phyloP scores from a whole-genome alignment of 2,329 filamentous ascomycete genomes.

The Pseudocercospora crystallina region DNA sequence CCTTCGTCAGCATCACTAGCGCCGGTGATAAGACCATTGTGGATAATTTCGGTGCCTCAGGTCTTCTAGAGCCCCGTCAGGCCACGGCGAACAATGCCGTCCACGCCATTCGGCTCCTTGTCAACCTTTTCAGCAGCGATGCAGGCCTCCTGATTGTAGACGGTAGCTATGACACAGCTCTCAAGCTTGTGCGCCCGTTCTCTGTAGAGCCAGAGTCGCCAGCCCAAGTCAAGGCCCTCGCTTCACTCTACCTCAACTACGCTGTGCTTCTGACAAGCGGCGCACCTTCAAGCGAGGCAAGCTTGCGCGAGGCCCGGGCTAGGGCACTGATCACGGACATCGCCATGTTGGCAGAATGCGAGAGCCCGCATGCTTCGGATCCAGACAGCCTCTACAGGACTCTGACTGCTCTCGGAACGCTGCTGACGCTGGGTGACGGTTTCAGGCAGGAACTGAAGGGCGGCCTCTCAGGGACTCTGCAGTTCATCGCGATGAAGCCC shows the following conservation, averaged over 20 bases:
- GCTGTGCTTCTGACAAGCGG: constrained; percentile 64
- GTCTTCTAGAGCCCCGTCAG: constrained; percentile 57
- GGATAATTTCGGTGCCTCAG: constrained; percentile 57
- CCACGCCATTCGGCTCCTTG: constrained; percentile 78
- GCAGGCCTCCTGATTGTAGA: constrained; percentile 64
- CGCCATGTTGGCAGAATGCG: constrained; percentile 33
- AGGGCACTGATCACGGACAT: constrained; percentile 33
- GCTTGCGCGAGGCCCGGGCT: constrained; percentile 33
- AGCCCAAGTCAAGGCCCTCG: constrained; percentile 78
- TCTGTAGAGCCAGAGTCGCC: constrained; percentile 50
- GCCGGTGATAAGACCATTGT: constrained; percentile 58
- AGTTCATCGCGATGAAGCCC: constrained; percentile 47
- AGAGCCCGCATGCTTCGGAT: constrained; percentile 60
- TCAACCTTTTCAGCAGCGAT: constrained; percentile 77
- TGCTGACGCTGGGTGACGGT: constrained; percentile 63
- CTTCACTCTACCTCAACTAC: constrained; percentile 82
- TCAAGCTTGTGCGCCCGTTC: constrained; percentile 64
- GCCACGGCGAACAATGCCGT: constrained; percentile 76
- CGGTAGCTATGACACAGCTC: constrained; percentile 58
- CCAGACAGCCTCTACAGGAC: constrained; percentile 80
- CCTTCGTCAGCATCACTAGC: constrained; percentile 62
- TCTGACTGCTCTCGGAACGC: constrained; percentile 78
- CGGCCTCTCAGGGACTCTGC: constrained; percentile 54
- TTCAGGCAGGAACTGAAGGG: constrained; percentile 59
- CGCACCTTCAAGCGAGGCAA: constrained; percentile 29